phyloP scores from a whole-genome alignment of 164 flowering plant genomes.

The Annona squamosa region DNA sequence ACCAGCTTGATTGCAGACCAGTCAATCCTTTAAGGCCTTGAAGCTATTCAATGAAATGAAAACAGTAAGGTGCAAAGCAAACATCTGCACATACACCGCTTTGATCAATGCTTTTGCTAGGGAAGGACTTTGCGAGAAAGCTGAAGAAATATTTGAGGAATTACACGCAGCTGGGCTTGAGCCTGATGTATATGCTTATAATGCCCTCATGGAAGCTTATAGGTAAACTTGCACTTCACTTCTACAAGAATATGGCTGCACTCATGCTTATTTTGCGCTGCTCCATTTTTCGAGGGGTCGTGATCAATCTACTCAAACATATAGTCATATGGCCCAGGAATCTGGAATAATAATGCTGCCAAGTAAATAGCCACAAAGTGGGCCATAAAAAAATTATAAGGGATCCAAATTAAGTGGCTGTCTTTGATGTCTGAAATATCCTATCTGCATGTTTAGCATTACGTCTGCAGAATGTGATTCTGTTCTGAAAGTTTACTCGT shows the following conservation, averaged over 20 bases:
- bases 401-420: neutral
- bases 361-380: neutral
- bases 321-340: too few relatives aligned
- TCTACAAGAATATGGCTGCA: neutral
- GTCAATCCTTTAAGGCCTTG: constrained; percentile 65
- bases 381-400: neutral
- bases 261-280: neutral
- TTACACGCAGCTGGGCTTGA: constrained; percentile 80
- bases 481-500: neutral
- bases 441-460: too few relatives aligned
- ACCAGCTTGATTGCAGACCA: constrained; percentile 33
- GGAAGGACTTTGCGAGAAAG: constrained; percentile 86
- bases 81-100: constrained; percentile 84
- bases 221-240: constrained; percentile 28
- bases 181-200: constrained; percentile 92
- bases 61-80: constrained; percentile 54
- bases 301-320: neutral
- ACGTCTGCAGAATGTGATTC: neutral
- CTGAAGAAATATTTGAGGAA: constrained; percentile 81
- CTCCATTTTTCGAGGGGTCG: neutral
- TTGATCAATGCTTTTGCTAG: constrained; percentile 87
- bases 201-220: constrained; percentile 95
- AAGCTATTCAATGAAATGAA: constrained; percentile 73
- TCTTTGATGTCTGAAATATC: too few relatives aligned
- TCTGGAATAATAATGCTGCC: neutral